phyloP scores from a whole-genome alignment of 2,329 filamentous ascomycete species.

The Fonsecaea pugnacius region DNA sequence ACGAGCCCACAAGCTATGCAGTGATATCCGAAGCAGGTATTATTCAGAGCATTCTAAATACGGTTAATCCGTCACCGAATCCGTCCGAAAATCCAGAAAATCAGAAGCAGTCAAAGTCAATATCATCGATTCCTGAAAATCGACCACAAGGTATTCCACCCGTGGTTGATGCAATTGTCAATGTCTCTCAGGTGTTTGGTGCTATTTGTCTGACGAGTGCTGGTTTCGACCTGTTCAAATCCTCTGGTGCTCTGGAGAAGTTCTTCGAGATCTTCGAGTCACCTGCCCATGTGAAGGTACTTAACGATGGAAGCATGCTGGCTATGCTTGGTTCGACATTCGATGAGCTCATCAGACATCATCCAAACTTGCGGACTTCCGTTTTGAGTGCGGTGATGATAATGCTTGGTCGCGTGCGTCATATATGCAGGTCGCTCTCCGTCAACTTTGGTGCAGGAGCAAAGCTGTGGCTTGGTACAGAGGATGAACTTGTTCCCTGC shows the following conservation, averaged over 20 bases:
- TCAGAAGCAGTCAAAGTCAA: slow-evolving; percentile 42
- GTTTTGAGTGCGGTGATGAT: slow-evolving; percentile 85
- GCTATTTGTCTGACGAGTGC: slow-evolving; percentile 89
- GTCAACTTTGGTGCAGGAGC: slow-evolving; percentile 73
- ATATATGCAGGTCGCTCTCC: slow-evolving; percentile 73
- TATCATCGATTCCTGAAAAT: slow-evolving; percentile 41
- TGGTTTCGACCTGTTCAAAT: slow-evolving; percentile 84
- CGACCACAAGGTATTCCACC: slow-evolving; percentile 76
- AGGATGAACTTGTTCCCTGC: slow-evolving; percentile 60
- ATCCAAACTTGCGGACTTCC: slow-evolving; percentile 77
- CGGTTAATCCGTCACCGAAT: slow-evolving; percentile 55
- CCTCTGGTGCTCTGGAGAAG: slow-evolving; percentile 78
- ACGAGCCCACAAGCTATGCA: slow-evolving; percentile 95
- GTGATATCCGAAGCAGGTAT: slow-evolving; percentile 93
- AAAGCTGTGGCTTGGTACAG: slow-evolving; percentile 70
- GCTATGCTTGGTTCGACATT: slow-evolving; percentile 79
- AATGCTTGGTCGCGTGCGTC: slow-evolving; percentile 81
- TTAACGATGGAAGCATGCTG: slow-evolving; percentile 77
- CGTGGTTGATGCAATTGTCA: slow-evolving; percentile 84
- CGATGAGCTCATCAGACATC: slow-evolving; percentile 92
- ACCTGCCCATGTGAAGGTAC: slow-evolving; percentile 79
- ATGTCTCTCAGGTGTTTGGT: slow-evolving; percentile 84
- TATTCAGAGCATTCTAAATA: slow-evolving; percentile 81
- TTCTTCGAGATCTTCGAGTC: slow-evolving; percentile 98
- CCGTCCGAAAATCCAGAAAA: slow-evolving; percentile 45